Evolutionary conservation across 176 grass and related monocot genomes (phyloP).

Genomic region (Phoenix dactylifera): DNA sequence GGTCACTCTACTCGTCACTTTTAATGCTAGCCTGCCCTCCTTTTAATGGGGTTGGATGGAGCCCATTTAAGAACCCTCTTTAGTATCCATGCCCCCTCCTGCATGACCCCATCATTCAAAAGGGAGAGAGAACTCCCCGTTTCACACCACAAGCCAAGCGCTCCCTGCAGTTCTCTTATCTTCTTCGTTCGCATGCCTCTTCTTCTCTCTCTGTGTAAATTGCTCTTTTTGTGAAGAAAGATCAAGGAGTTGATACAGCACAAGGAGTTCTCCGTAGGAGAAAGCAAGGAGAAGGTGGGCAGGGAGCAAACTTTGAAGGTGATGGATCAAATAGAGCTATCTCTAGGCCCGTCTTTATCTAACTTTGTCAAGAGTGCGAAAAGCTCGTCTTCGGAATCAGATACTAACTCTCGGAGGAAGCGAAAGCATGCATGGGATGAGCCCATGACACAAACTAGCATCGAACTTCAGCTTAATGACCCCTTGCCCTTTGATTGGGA

Average conservation of each 20-base stretch:
- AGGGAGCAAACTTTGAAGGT: constrained; percentile 14
- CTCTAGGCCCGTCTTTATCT: constrained; percentile 38
- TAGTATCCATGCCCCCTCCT: constrained; percentile 42
- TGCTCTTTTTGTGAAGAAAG: constrained; percentile 18
- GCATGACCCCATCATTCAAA: constrained; percentile 71
- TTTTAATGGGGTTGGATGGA: constrained; percentile 84
- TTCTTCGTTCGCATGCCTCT: not conserved
- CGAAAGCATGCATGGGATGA: constrained; percentile 65
- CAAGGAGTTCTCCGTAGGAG: not conserved
- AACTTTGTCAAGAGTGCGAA: constrained; percentile 14
- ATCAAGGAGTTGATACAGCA: constrained; percentile 24
- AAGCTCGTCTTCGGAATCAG: constrained; percentile 67
- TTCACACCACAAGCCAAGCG: constrained; percentile 1
- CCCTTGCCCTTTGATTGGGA: constrained; percentile 87
- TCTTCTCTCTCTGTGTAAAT: not conserved
- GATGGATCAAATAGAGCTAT: constrained; percentile 52
- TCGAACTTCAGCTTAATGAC: constrained; percentile 71
- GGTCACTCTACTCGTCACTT: constrained; percentile 72
- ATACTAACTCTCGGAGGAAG: constrained; percentile 56
- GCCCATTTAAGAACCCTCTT: constrained; percentile 60
- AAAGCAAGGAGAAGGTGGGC: constrained; percentile 10
- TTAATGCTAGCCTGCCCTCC: constrained; percentile 64
- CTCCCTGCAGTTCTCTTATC: not conserved
- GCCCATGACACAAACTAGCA: constrained; percentile 22
- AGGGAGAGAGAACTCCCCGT: constrained; percentile 1